A percentile compares a stretch with the other conserved stretches of the same genome.
Conservation (phyloP, 768 basidiomycete species). For the Trametes maxima region DNA sequence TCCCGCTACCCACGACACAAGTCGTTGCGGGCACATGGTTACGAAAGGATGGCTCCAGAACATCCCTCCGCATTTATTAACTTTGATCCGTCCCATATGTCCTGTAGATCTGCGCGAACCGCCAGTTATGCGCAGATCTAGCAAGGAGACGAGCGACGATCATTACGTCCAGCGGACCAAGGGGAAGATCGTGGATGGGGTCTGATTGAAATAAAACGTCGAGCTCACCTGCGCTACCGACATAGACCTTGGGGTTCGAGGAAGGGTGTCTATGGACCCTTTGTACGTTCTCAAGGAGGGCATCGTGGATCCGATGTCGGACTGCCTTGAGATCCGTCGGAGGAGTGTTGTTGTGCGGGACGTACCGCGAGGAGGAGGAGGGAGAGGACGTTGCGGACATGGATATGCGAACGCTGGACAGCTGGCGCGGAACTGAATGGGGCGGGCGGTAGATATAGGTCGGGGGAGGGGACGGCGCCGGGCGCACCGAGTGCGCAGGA, state of each 20-base stretch:
- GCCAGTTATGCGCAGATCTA: too few species aligned
- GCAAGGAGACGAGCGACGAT: too few species aligned
- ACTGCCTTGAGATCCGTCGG: conserved; percentile 19
- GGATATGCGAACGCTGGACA: not conserved
- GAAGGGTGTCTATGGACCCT: conserved; percentile 29
- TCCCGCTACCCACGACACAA: not conserved
- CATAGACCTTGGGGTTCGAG: conserved; percentile 21
- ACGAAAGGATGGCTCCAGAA: too few species aligned
- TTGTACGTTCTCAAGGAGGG: conserved; percentile 21
- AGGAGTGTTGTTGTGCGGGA: conserved; percentile 22
- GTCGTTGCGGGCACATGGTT: not conserved
- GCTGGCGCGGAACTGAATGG: not conserved
- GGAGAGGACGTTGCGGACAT: conserved; percentile 17
- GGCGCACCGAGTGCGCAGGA: conserved; percentile 13
- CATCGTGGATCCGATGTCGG: conserved; percentile 21
- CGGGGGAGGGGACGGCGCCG: not conserved
- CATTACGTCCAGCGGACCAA: too few species aligned
- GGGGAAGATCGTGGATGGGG: too few species aligned
- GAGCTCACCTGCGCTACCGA: conserved; percentile 27
- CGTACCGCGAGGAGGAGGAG: conserved; percentile 16
- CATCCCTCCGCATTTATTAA: too few species aligned
- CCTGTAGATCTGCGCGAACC: too few species aligned
- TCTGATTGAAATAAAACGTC: not conserved
- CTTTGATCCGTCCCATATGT: too few species aligned
- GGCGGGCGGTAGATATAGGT: not conserved